Percentiles rank a stretch among this genome's conserved stretches.
These are phyloP conservation scores for Amoebophrya sp. DNA, from an alignment of 169 alveolate species.

Conservation along the genomic window DNA sequence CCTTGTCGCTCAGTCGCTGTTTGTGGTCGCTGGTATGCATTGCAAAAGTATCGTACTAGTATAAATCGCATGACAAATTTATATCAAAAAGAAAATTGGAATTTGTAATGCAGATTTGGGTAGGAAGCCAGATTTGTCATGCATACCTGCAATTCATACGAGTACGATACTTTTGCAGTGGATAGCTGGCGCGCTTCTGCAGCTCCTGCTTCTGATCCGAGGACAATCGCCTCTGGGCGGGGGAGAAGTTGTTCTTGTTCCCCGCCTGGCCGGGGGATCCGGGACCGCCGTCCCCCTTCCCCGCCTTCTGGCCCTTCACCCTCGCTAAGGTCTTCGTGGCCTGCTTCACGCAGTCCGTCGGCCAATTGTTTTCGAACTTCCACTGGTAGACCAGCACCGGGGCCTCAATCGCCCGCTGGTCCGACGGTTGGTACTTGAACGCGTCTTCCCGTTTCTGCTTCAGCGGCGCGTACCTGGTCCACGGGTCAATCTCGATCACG, in stretches of 20 bases:
- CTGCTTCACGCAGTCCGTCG: not conserved
- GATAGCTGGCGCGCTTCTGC: too few species aligned
- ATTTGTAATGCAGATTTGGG: too few species aligned
- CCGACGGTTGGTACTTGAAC: not conserved
- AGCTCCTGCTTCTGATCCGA: not conserved
- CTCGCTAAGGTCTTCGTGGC: not conserved
- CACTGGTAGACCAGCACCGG: not conserved
- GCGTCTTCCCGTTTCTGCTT: not conserved
- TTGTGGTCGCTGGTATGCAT: too few species aligned
- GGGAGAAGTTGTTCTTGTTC: not conserved
- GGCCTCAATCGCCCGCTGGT: not conserved
- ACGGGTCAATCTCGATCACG: slow-evolving; percentile 12
- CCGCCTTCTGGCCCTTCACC: not conserved
- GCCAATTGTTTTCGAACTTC: not conserved
- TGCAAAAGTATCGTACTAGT: too few species aligned
- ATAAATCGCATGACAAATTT: too few species aligned
- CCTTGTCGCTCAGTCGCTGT: not conserved
- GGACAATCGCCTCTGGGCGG: not conserved
- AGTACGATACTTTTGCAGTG: too few species aligned
- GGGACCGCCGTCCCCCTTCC: not conserved
- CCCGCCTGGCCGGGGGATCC: not conserved
- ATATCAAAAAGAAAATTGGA: too few species aligned
- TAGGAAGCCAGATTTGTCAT: too few species aligned
- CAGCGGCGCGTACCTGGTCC: not conserved
- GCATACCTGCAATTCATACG: too few species aligned